These are phyloP conservation scores for Penicillium desertorum DNA, from an alignment of 495 filamentous ascomycete species.

Conservation along the genomic window DNA sequence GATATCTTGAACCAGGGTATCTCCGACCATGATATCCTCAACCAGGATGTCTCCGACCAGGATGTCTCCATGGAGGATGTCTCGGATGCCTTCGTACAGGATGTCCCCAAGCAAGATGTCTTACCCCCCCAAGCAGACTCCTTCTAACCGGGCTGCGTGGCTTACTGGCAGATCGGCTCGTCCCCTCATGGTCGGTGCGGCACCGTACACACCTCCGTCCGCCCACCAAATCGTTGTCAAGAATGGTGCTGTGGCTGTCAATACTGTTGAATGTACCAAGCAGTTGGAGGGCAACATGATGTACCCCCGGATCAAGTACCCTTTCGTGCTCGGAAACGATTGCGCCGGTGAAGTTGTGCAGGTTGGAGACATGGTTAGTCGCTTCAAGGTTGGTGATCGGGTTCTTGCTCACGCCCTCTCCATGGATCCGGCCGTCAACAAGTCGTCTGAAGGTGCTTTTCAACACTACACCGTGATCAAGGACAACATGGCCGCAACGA, in stretches of 20 bases:
- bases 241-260: slow-evolving; percentile 46
- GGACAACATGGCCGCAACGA: slow-evolving; percentile 21
- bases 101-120: too few species aligned
- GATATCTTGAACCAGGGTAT: background rate
- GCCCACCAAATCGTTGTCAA: slow-evolving; percentile 37
- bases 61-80: background rate
- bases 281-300: slow-evolving; percentile 31
- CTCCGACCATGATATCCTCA: too few species aligned
- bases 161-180: background rate
- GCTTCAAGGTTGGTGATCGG: slow-evolving; percentile 24
- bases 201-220: slow-evolving; percentile 6
- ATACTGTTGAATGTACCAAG: slow-evolving; percentile 49
- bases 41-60: background rate
- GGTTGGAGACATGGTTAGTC: slow-evolving; percentile 40
- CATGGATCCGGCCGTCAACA: slow-evolving; percentile 7
- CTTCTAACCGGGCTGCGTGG: slow-evolving; percentile 14
- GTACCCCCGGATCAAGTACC: slow-evolving; percentile 39
- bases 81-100: too few species aligned
- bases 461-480: slow-evolving; percentile 42
- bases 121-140: background rate
- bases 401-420: slow-evolving; percentile 15
- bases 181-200: background rate
- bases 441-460: slow-evolving; percentile 23
- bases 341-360: slow-evolving; percentile 53
- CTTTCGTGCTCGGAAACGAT: slow-evolving; percentile 54